Conservation (phyloP, 441 rosid genomes). For the Codiaeum variegatum region DNA sequence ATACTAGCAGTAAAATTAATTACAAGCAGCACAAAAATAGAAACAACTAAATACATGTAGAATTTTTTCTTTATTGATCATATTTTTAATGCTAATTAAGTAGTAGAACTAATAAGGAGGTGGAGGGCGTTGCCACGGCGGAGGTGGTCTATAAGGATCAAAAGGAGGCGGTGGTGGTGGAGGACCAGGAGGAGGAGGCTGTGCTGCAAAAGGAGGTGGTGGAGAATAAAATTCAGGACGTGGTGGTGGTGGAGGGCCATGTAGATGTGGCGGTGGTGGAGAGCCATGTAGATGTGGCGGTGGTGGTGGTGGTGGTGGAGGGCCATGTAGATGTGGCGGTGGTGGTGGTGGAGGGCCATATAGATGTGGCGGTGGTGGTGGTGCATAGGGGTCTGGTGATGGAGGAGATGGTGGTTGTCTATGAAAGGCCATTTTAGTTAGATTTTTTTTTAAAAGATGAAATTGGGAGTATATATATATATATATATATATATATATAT, state of each 20-base stretch:
- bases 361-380: background rate
- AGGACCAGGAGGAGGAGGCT: background rate
- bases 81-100: no score
- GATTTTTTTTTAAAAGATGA: no score
- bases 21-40: no score
- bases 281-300: background rate
- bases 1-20: no score
- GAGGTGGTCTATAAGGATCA: background rate
- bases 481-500: no score
- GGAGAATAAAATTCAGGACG: constrained; percentile 4
- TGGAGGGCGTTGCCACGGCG: background rate
- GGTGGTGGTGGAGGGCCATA: background rate
- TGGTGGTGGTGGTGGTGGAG: background rate
- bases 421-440: background rate
- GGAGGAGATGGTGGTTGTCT: background rate
- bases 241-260: background rate
- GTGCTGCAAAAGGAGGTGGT: background rate
- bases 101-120: background rate
- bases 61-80: no score
- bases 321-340: background rate
- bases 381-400: no score
- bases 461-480: no score
- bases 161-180: background rate
- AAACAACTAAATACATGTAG: background rate
- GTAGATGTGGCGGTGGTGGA: background rate